Conservation (phyloP, 176 grass and related monocot species). For the Triticum timopheevii region DNA sequence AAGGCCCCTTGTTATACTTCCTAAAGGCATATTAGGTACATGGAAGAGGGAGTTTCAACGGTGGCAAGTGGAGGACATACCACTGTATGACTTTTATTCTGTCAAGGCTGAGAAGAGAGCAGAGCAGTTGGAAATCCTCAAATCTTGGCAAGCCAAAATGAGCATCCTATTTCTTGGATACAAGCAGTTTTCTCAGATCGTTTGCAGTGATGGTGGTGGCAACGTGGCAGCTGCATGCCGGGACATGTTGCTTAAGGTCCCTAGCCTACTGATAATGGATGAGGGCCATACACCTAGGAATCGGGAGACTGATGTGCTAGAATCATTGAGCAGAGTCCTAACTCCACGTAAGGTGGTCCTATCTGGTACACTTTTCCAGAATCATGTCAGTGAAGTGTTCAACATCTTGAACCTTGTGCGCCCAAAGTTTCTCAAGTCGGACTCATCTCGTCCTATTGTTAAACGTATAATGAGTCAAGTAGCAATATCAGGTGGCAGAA, state of each 20-base stretch:
- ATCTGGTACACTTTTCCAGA: slow-evolving; percentile 96
- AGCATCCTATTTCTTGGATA: slow-evolving; percentile 97
- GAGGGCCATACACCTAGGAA: slow-evolving; percentile 97
- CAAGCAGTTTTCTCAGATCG: slow-evolving; percentile 82
- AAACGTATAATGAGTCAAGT: slow-evolving; percentile 80
- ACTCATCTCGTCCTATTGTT: slow-evolving; percentile 56
- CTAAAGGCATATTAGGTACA: slow-evolving; percentile 84
- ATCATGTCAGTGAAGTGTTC: slow-evolving; percentile 84
- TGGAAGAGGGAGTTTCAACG: slow-evolving; percentile 85
- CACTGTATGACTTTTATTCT: slow-evolving; percentile 89
- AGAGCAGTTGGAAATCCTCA: slow-evolving; percentile 85
- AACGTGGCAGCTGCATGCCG: slow-evolving; percentile 62
- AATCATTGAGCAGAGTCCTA: slow-evolving; percentile 78
- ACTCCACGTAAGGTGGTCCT: slow-evolving; percentile 93
- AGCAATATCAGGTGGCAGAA: slow-evolving; percentile 51
- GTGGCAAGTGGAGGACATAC: slow-evolving; percentile 94
- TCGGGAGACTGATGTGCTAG: slow-evolving; percentile 74
- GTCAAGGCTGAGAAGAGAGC: slow-evolving; percentile 88
- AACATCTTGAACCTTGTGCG: slow-evolving; percentile 92
- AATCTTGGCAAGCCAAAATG: slow-evolving; percentile 73
- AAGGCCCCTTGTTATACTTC: slow-evolving; percentile 84
- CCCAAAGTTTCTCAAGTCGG: slow-evolving; percentile 85
- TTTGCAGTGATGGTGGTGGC: slow-evolving; percentile 48
- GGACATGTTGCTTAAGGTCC: slow-evolving; percentile 76
- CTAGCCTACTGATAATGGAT: slow-evolving; percentile 86